Conservation (phyloP, 164 flowering plant genomes). For the Houttuynia cordata region DNA sequence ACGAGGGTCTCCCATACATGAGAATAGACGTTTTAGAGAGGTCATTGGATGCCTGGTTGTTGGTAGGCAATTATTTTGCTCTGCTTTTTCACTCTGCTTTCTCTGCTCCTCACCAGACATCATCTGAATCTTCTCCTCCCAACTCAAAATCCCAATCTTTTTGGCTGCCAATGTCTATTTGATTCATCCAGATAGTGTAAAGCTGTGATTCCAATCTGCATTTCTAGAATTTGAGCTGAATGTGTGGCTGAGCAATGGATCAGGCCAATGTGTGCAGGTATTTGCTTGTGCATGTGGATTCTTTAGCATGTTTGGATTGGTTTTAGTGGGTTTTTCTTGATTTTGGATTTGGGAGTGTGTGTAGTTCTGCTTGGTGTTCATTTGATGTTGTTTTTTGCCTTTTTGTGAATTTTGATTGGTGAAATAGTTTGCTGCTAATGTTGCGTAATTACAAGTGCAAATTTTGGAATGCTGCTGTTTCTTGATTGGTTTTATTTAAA, state of each 20-base stretch:
- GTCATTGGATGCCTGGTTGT: not conserved
- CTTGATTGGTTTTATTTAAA: too few species aligned
- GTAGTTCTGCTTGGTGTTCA: too few species aligned
- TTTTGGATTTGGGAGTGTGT: too few species aligned
- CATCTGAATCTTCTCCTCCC: not conserved
- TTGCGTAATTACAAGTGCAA: too few species aligned
- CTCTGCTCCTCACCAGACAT: not conserved
- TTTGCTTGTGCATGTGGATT: not conserved
- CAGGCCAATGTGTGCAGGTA: not conserved
- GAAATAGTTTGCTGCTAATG: too few species aligned
- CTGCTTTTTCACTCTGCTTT: slow-evolving; percentile 1
- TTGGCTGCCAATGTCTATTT: not conserved
- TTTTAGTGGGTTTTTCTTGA: too few species aligned
- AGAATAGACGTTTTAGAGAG: not conserved
- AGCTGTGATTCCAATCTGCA: not conserved
- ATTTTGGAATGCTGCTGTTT: too few species aligned
- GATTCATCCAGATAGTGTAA: not conserved
- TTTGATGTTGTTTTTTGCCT: too few species aligned
- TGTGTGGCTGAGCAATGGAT: not conserved
- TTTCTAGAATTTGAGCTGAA: not conserved
- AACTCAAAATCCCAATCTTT: not conserved
- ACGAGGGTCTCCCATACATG: too few species aligned
- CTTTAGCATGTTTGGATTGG: not conserved
- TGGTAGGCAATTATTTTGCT: slow-evolving; percentile 2
- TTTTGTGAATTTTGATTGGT: too few species aligned